phyloP scores from a whole-genome alignment of 805 yeast species.

The Candida piceae region DNA sequence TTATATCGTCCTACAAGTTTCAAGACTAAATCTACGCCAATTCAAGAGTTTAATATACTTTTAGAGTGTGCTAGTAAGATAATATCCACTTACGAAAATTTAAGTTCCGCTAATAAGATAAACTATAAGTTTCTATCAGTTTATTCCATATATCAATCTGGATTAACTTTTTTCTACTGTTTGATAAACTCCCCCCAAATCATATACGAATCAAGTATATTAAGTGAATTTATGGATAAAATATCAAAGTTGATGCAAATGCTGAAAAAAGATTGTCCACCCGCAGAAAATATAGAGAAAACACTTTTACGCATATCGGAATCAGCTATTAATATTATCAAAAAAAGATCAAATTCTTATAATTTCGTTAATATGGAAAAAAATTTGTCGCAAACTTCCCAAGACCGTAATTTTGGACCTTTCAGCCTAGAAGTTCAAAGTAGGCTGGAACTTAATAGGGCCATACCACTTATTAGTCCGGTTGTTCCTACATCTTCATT shows the following conservation, averaged over 20 bases:
- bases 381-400: not conserved
- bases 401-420: not conserved
- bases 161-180: conserved; percentile 14
- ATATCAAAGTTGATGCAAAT: conserved; percentile 4
- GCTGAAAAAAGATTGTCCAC: conserved; percentile 16
- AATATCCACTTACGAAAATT: conserved; percentile 10
- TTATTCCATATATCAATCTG: conserved; percentile 18
- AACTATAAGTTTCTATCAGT: conserved; percentile 21
- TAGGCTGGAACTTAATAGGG: not conserved
- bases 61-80: conserved; percentile 10
- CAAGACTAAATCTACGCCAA: conserved; percentile 1
- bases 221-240: conserved; percentile 6
- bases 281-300: conserved; percentile 13
- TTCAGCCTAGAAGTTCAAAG: conserved; percentile 1
- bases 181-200: conserved; percentile 15
- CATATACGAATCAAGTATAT: conserved; percentile 3
- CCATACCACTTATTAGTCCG: conserved; percentile 1
- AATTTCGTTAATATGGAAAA: not conserved
- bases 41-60: conserved; percentile 9
- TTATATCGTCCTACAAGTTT: conserved; percentile 14
- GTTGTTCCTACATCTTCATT: not conserved
- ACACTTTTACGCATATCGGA: conserved; percentile 5
- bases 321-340: conserved; percentile 4
- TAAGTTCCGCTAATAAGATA: conserved; percentile 7
- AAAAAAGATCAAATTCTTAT: conserved; percentile 1